Evolutionary conservation across 1,284 basidiomycete species (phyloP).

Genomic region (Leccinum griseonigrum): DNA sequence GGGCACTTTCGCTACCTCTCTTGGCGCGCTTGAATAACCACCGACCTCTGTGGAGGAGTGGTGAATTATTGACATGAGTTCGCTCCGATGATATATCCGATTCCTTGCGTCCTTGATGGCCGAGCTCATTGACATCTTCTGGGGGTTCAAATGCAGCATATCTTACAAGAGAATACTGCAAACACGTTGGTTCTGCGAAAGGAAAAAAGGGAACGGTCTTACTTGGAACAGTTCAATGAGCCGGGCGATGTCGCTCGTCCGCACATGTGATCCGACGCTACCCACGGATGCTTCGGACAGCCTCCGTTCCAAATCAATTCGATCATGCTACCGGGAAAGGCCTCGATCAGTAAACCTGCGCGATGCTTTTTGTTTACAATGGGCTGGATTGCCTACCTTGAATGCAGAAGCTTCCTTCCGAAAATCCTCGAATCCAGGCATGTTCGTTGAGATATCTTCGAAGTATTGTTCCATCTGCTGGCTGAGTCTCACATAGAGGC

Average conservation of each 20-base stretch:
- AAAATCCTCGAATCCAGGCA: constrained; percentile 71
- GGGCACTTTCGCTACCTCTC: constrained; percentile 26
- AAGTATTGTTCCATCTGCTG: constrained; percentile 82
- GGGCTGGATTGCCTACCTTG: constrained; percentile 48
- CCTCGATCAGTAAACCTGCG: constrained; percentile 5
- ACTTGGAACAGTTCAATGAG: constrained; percentile 82
- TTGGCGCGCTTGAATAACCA: constrained; percentile 35
- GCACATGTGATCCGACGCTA: constrained; percentile 44
- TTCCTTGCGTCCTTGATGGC: constrained; percentile 26
- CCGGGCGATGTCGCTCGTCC: constrained; percentile 77
- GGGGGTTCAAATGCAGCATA: constrained; percentile 67
- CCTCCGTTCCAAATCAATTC: constrained; percentile 65
- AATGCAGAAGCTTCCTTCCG: constrained; percentile 74
- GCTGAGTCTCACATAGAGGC: constrained; percentile 72
- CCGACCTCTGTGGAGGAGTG: constrained; percentile 26
- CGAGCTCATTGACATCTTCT: constrained; percentile 28
- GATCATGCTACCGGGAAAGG: constrained; percentile 53
- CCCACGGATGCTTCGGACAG: constrained; percentile 42
- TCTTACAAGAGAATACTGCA: constrained; percentile 62
- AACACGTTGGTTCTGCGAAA: background rate
- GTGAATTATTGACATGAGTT: constrained; percentile 36
- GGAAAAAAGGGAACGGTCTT: constrained; percentile 9
- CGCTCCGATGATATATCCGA: constrained; percentile 34
- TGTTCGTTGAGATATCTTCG: constrained; percentile 53
- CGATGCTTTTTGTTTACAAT: background rate